Evolutionary conservation across 2,329 filamentous ascomycete genomes (phyloP), one percentile per base, ranked within the genome.

Genomic region (Venturia aucupariae): DNA sequence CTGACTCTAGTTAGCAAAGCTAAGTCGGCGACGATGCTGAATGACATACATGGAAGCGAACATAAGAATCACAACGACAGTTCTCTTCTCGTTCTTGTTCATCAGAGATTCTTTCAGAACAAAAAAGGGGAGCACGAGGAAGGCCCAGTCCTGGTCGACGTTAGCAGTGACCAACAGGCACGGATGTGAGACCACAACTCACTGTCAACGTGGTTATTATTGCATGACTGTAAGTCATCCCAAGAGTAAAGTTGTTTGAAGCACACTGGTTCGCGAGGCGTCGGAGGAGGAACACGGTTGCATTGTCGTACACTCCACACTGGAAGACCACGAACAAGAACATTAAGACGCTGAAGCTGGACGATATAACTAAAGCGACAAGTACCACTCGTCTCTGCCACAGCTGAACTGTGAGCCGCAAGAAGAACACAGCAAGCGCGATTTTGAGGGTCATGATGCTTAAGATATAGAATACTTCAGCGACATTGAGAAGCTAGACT

Each of bases 371-470:
- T 17, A 57, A 19, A n/a, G 51, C 27, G 19, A 57, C 51, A 35
- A 57, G 15, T 10, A 57, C 27, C 2, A 57, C 51, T 57, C 51
- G 27, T 57, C 30, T 57, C 22, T 80, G 77, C 74, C 75, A 78
- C 24, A 61, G 63, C 42, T 72, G 69, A 62, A 76, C 71, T 15
- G 78, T 71, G 55, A 79, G 75, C 1, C 78, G 75, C 10, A 76
- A 71, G 68, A 79, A 78, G 69, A 79, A 79, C 38, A 79, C 67
- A 10, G 73, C 76, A 5, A 80, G 68, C 1, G 78, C 78, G 22
- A 79, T 73, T 67, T 80, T 80, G 66, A 79, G 67, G 19, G 74
- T 67, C 66, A 77, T 74, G 65, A 76, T 74, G 0, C 75, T 72
- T 19, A 74, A 63, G 44, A 78, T 66, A 66, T 79, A 79, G 2